phyloP scores from a whole-genome alignment of 257 asterid genomes.

The Solanum tacnaense region DNA sequence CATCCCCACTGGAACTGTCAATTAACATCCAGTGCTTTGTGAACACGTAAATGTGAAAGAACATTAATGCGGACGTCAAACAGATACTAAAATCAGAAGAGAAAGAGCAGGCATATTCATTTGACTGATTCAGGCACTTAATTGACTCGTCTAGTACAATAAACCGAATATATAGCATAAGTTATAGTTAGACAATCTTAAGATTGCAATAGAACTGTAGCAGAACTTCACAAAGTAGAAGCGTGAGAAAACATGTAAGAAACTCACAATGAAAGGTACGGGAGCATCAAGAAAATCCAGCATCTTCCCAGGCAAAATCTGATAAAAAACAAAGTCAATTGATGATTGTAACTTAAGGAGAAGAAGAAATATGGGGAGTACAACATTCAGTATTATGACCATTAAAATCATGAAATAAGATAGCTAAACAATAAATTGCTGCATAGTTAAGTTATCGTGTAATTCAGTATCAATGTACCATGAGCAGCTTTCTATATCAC shows the following conservation, averaged over 20 bases:
- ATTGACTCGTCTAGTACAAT: neutral
- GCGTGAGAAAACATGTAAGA: neutral
- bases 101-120: neutral
- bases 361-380: neutral
- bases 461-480: neutral
- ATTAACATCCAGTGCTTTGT: neutral
- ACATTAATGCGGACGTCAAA: neutral
- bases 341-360: neutral
- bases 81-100: neutral
- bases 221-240: neutral
- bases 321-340: neutral
- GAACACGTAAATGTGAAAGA: neutral
- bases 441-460: neutral
- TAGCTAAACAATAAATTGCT: neutral
- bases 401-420: neutral
- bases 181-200: neutral
- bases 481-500: neutral
- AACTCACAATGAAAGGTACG: slow-evolving; percentile 90
- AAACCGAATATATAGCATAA: neutral
- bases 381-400: neutral
- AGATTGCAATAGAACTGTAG: neutral
- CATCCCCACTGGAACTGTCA: neutral
- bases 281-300: slow-evolving; percentile 96
- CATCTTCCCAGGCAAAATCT: slow-evolving; percentile 92
- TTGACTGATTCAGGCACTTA: neutral